Evolutionary conservation across 1,139 yeast species (phyloP).

Genomic region (Pichiaceae sp.): DNA sequence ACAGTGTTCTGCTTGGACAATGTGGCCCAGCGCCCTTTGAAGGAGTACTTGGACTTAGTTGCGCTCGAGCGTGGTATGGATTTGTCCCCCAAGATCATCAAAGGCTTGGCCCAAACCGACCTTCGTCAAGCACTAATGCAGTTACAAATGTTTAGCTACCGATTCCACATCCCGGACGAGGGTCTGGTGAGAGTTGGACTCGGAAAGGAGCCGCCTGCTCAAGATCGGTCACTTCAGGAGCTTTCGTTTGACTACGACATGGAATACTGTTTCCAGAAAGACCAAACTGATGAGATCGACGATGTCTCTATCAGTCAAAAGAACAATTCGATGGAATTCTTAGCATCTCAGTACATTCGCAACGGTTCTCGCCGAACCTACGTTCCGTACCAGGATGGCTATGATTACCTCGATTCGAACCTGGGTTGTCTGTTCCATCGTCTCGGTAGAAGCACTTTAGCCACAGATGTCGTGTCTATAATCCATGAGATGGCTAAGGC

Average conservation of each 20-base stretch:
- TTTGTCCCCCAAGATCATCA: slow-evolving; percentile 13
- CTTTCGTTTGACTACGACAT: background rate
- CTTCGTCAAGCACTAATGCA: slow-evolving; percentile 20
- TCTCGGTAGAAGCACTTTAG: slow-evolving; percentile 7
- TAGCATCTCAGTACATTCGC: slow-evolving; percentile 16
- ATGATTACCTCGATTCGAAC: slow-evolving; percentile 14
- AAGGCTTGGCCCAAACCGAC: slow-evolving; percentile 10
- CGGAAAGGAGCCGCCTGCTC: background rate
- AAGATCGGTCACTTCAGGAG: background rate
- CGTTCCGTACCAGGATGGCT: slow-evolving; percentile 12
- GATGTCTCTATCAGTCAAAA: slow-evolving; percentile 2
- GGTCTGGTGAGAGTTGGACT: slow-evolving; percentile 10
- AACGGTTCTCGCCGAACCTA: slow-evolving; percentile 17
- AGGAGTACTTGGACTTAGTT: slow-evolving; percentile 18
- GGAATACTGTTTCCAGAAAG: background rate
- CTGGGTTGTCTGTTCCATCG: slow-evolving; percentile 16
- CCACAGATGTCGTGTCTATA: slow-evolving; percentile 18
- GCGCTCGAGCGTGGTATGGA: slow-evolving; percentile 17
- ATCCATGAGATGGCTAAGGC: slow-evolving; percentile 20
- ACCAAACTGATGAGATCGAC: background rate
- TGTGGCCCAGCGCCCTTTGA: slow-evolving; percentile 4
- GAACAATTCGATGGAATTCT: slow-evolving; percentile 14
- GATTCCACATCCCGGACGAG: slow-evolving; percentile 7
- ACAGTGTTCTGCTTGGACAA: slow-evolving; percentile 16
- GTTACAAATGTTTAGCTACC: slow-evolving; percentile 20